These are phyloP conservation scores for Brassica rapa DNA, from an alignment of 345 rosid genomes.

Conservation along the genomic window DNA sequence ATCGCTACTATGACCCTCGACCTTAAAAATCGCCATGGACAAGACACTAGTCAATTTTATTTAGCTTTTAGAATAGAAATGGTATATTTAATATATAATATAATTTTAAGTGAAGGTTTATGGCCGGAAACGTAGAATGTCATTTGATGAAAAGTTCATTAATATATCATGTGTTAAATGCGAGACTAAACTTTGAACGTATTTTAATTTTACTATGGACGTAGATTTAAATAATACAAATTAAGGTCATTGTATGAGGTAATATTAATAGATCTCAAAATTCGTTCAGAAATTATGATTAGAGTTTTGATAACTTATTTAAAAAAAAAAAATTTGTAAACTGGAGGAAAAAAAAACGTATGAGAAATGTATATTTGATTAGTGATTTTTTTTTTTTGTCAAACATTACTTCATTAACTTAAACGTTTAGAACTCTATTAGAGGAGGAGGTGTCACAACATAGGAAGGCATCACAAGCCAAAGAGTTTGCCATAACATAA, in stretches of 20 bases:
- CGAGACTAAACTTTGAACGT: background rate
- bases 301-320: background rate
- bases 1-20: slow-evolving; percentile 60
- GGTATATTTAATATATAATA: background rate
- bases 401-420: no score
- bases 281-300: background rate
- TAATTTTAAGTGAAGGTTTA: no score
- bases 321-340: no score
- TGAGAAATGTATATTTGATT: no score
- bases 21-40: slow-evolving; percentile 61
- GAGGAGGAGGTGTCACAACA: no score
- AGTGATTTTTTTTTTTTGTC: no score
- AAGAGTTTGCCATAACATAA: no score
- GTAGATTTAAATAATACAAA: background rate
- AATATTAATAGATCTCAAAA: background rate
- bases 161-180: background rate
- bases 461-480: no score
- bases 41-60: slow-evolving; percentile 24
- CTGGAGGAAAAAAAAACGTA: background rate
- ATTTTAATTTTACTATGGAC: background rate
- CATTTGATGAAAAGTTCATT: slow-evolving; percentile 9
- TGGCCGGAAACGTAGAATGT: background rate
- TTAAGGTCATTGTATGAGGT: background rate
- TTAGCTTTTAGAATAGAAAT: background rate
- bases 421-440: no score